Percentiles rank a stretch among this genome's conserved stretches.
Evolutionary conservation across 1,284 basidiomycete genomes (phyloP).

Genomic region (Ustilago sp.): DNA sequence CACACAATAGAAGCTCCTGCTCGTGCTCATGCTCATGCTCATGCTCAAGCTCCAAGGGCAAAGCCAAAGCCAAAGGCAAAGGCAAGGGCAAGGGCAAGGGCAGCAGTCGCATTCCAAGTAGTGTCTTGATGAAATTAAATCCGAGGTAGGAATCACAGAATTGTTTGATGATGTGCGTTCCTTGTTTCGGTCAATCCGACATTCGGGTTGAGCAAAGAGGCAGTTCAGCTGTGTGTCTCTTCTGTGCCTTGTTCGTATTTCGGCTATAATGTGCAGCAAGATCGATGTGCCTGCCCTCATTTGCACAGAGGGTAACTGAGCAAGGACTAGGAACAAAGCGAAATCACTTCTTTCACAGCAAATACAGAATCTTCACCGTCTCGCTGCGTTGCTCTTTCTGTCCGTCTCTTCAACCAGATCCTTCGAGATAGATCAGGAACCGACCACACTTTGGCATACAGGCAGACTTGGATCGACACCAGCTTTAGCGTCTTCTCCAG

Average conservation of each 20-base stretch:
- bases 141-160: neutral
- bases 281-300: neutral
- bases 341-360: no score
- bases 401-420: neutral
- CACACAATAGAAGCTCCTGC: neutral
- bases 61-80: neutral
- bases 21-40: neutral
- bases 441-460: neutral
- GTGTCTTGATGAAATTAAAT: neutral
- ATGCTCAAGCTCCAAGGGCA: neutral
- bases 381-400: no score
- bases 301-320: neutral
- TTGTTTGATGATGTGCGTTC: neutral
- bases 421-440: neutral
- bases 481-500: neutral
- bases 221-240: neutral
- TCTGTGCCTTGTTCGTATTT: neutral
- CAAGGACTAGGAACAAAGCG: no score
- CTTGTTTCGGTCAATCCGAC: neutral
- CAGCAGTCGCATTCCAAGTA: no score
- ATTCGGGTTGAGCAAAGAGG: neutral
- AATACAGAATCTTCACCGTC: no score
- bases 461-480: neutral
- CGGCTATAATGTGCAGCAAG: neutral
- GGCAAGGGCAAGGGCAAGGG: neutral